These are phyloP conservation scores for Nakaseomyces delphensis DNA, from an alignment of 1,139 yeast genomes.

Conservation along the genomic window DNA sequence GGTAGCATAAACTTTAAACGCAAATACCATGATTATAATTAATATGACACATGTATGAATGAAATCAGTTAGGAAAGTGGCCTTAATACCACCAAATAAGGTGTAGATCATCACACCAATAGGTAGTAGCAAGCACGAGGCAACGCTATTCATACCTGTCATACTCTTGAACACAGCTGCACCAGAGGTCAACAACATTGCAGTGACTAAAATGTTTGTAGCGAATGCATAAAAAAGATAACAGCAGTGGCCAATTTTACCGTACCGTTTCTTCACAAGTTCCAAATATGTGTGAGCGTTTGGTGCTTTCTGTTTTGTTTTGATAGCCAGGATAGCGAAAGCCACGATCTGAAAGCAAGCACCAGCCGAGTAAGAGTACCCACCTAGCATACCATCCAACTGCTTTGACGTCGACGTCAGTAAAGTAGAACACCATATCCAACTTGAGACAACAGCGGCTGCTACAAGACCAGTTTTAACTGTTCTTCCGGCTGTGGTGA, in stretches of 20 bases:
- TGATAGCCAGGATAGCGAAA: slow-evolving; percentile 66
- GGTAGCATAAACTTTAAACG: slow-evolving; percentile 57
- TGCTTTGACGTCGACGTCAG: slow-evolving; percentile 72
- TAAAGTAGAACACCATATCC: slow-evolving; percentile 93
- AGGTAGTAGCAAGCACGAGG: slow-evolving; percentile 74
- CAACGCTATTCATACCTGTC: slow-evolving; percentile 77
- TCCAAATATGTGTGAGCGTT: slow-evolving; percentile 72
- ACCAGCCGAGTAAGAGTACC: slow-evolving; percentile 68
- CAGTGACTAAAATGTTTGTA: slow-evolving; percentile 80
- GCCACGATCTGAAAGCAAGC: slow-evolving; percentile 61
- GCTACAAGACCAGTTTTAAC: slow-evolving; percentile 76
- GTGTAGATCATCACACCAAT: slow-evolving; percentile 78
- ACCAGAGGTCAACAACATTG: slow-evolving; percentile 82
- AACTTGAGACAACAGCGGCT: slow-evolving; percentile 80
- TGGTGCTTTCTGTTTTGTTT: slow-evolving; percentile 64
- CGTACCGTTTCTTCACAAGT: slow-evolving; percentile 59
- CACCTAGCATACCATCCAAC: slow-evolving; percentile 67
- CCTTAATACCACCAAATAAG: slow-evolving; percentile 80
- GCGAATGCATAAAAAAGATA: slow-evolving; percentile 73
- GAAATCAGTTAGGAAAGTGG: slow-evolving; percentile 83
- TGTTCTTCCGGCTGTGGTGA: slow-evolving; percentile 78
- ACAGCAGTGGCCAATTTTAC: slow-evolving; percentile 57
- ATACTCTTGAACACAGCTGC: slow-evolving; percentile 67
- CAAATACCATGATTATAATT: slow-evolving; percentile 51
- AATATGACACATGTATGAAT: slow-evolving; percentile 61